Evolutionary conservation across 352 stramenopile genomes (phyloP), one percentile per base, ranked within the genome.

Genomic region (Blastocystis hominis): DNA sequence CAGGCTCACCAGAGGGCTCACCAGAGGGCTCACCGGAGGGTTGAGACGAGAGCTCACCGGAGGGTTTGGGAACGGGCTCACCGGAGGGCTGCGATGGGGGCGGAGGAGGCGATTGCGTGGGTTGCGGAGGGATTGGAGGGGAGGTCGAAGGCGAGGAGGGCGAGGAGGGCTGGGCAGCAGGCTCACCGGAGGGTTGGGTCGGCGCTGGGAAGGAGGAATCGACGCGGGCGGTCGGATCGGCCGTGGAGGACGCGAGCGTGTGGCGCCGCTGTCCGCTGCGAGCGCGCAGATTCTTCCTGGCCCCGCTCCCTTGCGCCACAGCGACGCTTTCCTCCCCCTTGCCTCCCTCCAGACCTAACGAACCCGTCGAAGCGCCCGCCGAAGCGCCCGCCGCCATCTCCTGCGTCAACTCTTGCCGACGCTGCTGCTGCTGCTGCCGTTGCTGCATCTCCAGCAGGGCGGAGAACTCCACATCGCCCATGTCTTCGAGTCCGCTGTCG

Each of bases 381-480:
- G 24, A 30, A 30, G 24, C 24, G 24, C 24, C 24, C 24, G 24
- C 24, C 24, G 24, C 24, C 24, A 30, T 30, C 24, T 30, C 24
- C 24, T 30, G 24, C 24, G 24, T 30, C 24, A 30, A 30, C 24
- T 30, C 24, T 30, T 30, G 24, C 24, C 24, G 24, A 30, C 24
- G 24, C 24, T 30, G 24, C 24, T 30, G 24, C 24, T 30, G 24
- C 24, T 30, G 30, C 4, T 38, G 70, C 36, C 62, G 42, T 34
- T 63, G 38, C 34, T 64, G 72, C 20, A 84, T n/a, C 47, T 84
- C 54, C 47, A 38, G n/a, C 17, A 84, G 53, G 24, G 46, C n/a
- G 40, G 53, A 54, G 17, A 84, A 36, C 24, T 84, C 72, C 4
- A 84, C 47, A 47, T 84, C 72, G 17, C 46, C 72, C 72, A 84